Conservation (phyloP, 441 rosid genomes). For the Erysimum cheiri region DNA sequence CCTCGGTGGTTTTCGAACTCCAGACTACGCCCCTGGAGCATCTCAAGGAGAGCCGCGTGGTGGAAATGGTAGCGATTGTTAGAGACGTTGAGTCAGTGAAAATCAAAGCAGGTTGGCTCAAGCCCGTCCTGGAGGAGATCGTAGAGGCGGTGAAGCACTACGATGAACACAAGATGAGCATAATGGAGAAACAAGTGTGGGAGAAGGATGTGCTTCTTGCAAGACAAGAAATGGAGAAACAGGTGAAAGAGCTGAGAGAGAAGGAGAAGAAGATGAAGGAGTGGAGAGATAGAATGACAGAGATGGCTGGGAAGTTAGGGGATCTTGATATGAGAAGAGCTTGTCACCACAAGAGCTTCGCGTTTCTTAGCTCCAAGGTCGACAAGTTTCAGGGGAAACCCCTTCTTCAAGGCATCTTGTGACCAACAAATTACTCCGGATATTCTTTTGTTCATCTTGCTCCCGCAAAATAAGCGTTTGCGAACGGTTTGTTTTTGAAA, state of each 20-base stretch:
- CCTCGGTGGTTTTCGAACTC: constrained; percentile 40
- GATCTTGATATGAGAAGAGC: constrained; percentile 33
- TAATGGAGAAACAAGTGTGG: constrained; percentile 23
- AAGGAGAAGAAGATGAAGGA: constrained; percentile 37
- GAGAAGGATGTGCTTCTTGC: constrained; percentile 31
- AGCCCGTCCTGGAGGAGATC: constrained; percentile 32
- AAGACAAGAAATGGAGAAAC: constrained; percentile 31
- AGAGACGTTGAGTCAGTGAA: constrained; percentile 43
- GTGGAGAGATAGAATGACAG: constrained; percentile 34
- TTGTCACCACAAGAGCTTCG: constrained; percentile 35
- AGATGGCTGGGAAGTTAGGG: constrained; percentile 37
- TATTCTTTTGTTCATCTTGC: constrained; percentile 21
- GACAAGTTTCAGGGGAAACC: constrained; percentile 39
- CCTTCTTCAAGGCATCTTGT: constrained; percentile 39
- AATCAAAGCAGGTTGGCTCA: constrained; percentile 43
- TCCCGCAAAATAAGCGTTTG: constrained; percentile 15
- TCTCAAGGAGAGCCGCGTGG: constrained; percentile 32
- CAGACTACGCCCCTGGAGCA: constrained; percentile 32
- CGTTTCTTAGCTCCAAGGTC: constrained; percentile 40
- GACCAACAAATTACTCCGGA: not conserved
- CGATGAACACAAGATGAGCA: constrained; percentile 22
- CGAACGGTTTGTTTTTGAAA: constrained; percentile 6
- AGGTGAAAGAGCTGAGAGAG: constrained; percentile 30
- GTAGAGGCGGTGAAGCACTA: constrained; percentile 54
- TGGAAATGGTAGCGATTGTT: constrained; percentile 43